Conservation (phyloP, 176 grass and related monocot species). For the Rhynchospora tenuis region DNA sequence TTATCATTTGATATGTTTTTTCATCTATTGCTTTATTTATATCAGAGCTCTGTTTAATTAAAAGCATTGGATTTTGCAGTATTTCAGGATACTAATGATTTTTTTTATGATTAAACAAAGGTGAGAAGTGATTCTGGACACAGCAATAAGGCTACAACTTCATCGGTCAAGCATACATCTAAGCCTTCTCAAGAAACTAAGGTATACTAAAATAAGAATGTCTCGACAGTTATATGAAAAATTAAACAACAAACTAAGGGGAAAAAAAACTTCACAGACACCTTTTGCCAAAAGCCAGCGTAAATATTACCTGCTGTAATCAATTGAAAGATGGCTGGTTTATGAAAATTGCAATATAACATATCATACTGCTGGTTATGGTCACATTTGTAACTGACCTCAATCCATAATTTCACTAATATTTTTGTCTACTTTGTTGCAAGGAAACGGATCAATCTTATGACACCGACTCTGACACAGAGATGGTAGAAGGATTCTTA, state of each 20-base stretch:
- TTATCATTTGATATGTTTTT: slow-evolving; percentile 11
- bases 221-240: background rate
- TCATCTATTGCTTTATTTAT: slow-evolving; percentile 6
- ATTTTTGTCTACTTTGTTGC: slow-evolving; percentile 8
- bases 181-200: slow-evolving; percentile 20
- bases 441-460: slow-evolving; percentile 41
- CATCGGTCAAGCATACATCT: slow-evolving; percentile 25
- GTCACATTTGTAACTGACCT: slow-evolving; percentile 9
- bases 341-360: background rate
- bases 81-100: background rate
- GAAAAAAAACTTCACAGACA: background rate
- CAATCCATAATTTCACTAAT: slow-evolving; percentile 7
- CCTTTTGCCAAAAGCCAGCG: background rate
- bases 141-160: slow-evolving; percentile 24
- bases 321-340: background rate
- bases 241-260: background rate
- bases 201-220: slow-evolving; percentile 24
- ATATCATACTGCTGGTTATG: background rate
- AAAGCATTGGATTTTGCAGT: slow-evolving; percentile 2
- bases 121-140: slow-evolving; percentile 39
- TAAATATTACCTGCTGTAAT: background rate
- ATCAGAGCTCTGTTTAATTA: background rate
- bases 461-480: slow-evolving; percentile 72
- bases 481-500: slow-evolving; percentile 83
- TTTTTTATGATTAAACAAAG: slow-evolving; percentile 21